phyloP scores from a whole-genome alignment of 768 basidiomycete genomes.

The Tremella mesenterica region DNA sequence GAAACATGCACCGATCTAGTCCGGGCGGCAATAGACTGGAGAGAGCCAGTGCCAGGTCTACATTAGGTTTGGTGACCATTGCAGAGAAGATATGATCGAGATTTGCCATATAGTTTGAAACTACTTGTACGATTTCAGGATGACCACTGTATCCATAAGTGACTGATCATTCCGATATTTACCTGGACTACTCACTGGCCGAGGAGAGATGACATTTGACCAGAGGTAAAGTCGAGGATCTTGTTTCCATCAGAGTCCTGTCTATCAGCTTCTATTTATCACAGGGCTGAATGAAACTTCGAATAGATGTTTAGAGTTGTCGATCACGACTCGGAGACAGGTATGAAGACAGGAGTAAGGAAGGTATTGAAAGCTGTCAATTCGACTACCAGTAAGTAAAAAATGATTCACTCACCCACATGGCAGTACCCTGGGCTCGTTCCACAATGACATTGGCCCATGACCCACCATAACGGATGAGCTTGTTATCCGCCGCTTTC shows the following conservation, averaged over 20 bases:
- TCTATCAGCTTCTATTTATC: neutral
- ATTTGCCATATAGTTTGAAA: conserved; percentile 6
- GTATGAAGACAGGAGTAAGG: too few species aligned
- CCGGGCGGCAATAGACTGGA: conserved; percentile 14
- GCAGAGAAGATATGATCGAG: conserved; percentile 34
- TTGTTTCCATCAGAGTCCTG: conserved; percentile 20
- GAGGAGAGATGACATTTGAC: conserved; percentile 32
- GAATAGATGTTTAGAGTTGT: too few species aligned
- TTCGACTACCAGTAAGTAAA: neutral
- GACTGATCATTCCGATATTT: neutral
- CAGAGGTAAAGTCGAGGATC: conserved; percentile 34
- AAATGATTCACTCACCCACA: conserved; percentile 9
- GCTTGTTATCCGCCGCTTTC: conserved; percentile 4
- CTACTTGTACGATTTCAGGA: conserved; percentile 22
- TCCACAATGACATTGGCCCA: conserved; percentile 7
- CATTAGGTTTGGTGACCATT: conserved; percentile 24
- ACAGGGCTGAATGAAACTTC: too few species aligned
- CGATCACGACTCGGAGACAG: too few species aligned
- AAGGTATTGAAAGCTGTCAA: too few species aligned
- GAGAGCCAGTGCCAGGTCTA: conserved; percentile 14
- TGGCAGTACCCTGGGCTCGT: conserved; percentile 8
- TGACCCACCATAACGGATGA: conserved; percentile 10
- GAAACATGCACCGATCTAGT: conserved; percentile 23
- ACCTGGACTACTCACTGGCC: conserved; percentile 16
- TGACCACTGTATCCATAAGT: conserved; percentile 9